phyloP scores from a whole-genome alignment of 352 stramenopile species.

The Thraustotheca clavata region DNA sequence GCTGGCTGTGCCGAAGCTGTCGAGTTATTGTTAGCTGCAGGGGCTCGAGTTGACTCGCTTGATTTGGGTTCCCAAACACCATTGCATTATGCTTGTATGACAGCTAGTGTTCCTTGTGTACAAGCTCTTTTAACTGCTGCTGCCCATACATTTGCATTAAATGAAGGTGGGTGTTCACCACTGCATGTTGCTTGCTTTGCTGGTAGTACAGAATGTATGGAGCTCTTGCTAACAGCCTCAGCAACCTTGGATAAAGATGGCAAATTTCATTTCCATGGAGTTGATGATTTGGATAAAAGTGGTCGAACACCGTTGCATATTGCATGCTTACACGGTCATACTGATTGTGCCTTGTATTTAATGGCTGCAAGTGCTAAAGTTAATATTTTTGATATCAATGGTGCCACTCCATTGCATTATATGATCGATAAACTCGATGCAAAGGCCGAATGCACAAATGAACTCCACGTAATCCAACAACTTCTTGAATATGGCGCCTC shows the following conservation, averaged over 20 bases:
- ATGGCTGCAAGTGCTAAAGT: conserved; percentile 47
- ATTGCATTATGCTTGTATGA: conserved; percentile 48
- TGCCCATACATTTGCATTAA: conserved; percentile 23
- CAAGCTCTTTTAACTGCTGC: conserved; percentile 24
- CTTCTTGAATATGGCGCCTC: conserved; percentile 31
- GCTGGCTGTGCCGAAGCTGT: conserved; percentile 39
- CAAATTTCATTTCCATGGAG: conserved; percentile 47
- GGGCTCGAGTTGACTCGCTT: conserved; percentile 26
- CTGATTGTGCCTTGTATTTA: conserved; percentile 50
- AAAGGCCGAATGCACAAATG: conserved; percentile 20
- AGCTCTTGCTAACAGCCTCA: conserved; percentile 47
- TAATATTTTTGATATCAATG: conserved; percentile 27
- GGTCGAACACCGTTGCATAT: conserved; percentile 51
- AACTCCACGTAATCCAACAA: conserved; percentile 43
- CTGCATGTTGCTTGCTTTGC: conserved; percentile 42
- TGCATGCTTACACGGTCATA: conserved; percentile 29
- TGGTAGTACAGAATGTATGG: conserved; percentile 42
- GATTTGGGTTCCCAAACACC: conserved; percentile 45
- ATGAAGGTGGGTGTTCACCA: conserved; percentile 42
- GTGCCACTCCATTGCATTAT: conserved; percentile 33
- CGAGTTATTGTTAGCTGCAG: conserved; percentile 34
- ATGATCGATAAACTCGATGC: conserved; percentile 42
- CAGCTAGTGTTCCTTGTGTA: conserved; percentile 25
- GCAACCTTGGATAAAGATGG: conserved; percentile 31
- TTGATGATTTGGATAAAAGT: conserved; percentile 37